A percentile compares a stretch with the other conserved stretches of the same genome.
Evolutionary conservation across 1,284 basidiomycete genomes (phyloP).

Genomic region (Trichosporon inkin): DNA sequence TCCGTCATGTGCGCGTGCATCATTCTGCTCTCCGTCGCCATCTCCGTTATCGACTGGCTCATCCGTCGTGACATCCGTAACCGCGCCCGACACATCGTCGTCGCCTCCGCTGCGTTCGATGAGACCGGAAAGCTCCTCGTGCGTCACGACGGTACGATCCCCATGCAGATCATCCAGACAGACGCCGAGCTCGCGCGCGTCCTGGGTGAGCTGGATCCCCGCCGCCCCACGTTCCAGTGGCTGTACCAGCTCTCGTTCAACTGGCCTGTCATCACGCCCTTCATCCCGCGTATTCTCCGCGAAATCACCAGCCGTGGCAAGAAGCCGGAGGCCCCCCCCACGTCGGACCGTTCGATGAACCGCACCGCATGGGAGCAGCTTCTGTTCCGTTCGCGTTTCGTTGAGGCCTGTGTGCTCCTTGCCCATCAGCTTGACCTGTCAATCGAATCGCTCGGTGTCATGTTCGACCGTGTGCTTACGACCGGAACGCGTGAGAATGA

Average conservation of each 20-base stretch:
- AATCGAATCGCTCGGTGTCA: slow-evolving; percentile 59
- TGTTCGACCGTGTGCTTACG: slow-evolving; percentile 56
- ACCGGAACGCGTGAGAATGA: slow-evolving; percentile 48
- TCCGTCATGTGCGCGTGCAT: slow-evolving; percentile 54
- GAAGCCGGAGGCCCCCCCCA: slow-evolving; percentile 28
- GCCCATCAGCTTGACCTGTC: slow-evolving; percentile 53
- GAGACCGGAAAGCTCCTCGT: slow-evolving; percentile 53
- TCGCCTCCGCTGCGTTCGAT: slow-evolving; percentile 54
- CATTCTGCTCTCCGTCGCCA: slow-evolving; percentile 49
- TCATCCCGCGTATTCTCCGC: slow-evolving; percentile 50
- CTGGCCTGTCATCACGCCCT: slow-evolving; percentile 53
- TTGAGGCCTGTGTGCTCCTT: slow-evolving; percentile 53
- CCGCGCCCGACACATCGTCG: slow-evolving; percentile 53
- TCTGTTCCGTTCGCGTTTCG: slow-evolving; percentile 52
- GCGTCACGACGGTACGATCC: slow-evolving; percentile 54
- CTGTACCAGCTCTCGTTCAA: slow-evolving; percentile 55
- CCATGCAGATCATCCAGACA: slow-evolving; percentile 54
- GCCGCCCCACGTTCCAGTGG: slow-evolving; percentile 55
- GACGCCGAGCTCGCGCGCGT: slow-evolving; percentile 51
- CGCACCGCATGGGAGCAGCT: slow-evolving; percentile 34
- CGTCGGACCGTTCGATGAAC: slow-evolving; percentile 29
- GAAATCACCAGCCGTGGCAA: slow-evolving; percentile 26
- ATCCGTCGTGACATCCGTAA: slow-evolving; percentile 46
- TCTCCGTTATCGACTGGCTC: slow-evolving; percentile 50
- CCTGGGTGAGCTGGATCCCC: slow-evolving; percentile 52